A percentile compares a stretch with the other conserved stretches of the same genome.
These are phyloP conservation scores for Xerocomus potaroensis DNA, from an alignment of 768 basidiomycete genomes.

Conservation along the genomic window DNA sequence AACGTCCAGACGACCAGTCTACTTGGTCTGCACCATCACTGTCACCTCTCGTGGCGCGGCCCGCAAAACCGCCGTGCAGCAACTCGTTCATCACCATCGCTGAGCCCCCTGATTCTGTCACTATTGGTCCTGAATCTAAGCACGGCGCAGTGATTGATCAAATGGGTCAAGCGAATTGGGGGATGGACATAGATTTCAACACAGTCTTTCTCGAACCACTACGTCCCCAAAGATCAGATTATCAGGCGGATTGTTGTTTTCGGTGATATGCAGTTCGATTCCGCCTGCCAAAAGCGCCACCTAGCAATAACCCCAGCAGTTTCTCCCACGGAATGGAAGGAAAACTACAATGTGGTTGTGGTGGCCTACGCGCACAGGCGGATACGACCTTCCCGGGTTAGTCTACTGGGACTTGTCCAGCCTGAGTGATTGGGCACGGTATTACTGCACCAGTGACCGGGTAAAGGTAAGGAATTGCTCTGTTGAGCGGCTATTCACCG, in stretches of 20 bases:
- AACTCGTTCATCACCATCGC: conserved; percentile 71
- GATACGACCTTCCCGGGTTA: conserved; percentile 69
- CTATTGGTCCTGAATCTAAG: conserved; percentile 38
- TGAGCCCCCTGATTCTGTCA: conserved; percentile 41
- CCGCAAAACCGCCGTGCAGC: conserved; percentile 63
- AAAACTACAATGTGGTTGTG: conserved; percentile 56
- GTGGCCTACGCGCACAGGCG: conserved; percentile 51
- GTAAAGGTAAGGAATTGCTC: conserved; percentile 58
- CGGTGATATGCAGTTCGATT: conserved; percentile 76
- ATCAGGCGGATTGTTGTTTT: conserved; percentile 74
- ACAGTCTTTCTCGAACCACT: conserved; percentile 56
- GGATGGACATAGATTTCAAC: conserved; percentile 57
- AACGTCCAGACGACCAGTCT: conserved; percentile 36
- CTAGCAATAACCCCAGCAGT: background rate
- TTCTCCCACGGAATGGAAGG: conserved; percentile 42
- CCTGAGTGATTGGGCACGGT: conserved; percentile 8
- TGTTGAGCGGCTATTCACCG: conserved; percentile 68
- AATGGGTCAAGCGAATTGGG: conserved; percentile 42
- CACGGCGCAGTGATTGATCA: conserved; percentile 28
- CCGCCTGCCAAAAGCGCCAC: background rate
- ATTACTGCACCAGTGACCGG: conserved; percentile 45
- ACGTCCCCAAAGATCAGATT: conserved; percentile 65
- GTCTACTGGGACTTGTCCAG: conserved; percentile 64
- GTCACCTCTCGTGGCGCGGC: conserved; percentile 58
- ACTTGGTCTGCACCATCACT: conserved; percentile 62